phyloP scores from a whole-genome alignment of 257 asterid genomes.

The Scutellaria minor region DNA sequence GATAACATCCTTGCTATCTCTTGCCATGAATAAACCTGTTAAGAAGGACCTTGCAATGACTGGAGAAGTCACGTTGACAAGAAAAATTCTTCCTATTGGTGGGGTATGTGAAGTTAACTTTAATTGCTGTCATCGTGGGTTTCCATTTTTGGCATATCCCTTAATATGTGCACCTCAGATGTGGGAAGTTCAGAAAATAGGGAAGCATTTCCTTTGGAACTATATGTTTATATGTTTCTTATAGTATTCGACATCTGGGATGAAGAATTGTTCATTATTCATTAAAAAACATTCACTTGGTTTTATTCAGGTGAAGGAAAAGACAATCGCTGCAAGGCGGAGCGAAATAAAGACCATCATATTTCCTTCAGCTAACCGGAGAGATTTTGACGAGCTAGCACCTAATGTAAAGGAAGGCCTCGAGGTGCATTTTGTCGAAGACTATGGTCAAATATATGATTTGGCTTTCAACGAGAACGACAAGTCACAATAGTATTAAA shows the following conservation, averaged over 20 bases:
- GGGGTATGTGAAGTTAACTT: conserved; percentile 69
- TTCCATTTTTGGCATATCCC: neutral
- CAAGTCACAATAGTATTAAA: conserved; percentile 17
- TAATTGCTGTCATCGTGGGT: neutral
- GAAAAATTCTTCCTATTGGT: conserved; percentile 95
- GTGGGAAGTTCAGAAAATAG: too few relatives aligned
- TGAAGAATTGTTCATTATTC: neutral
- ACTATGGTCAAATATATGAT: conserved; percentile 69
- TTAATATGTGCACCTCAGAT: neutral
- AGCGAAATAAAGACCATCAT: conserved; percentile 83
- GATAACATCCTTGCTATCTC: conserved; percentile 91
- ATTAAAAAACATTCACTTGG: neutral
- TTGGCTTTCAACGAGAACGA: conserved; percentile 59
- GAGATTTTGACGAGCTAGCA: conserved; percentile 96
- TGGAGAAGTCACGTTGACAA: conserved; percentile 88
- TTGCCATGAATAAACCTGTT: conserved; percentile 78
- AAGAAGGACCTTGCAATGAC: conserved; percentile 98
- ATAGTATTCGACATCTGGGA: neutral
- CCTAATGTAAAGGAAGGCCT: conserved; percentile 91
- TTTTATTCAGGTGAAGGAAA: conserved; percentile 78
- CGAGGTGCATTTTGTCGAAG: conserved; percentile 88
- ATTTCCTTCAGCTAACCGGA: conserved; percentile 91
- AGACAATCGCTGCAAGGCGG: conserved; percentile 96
- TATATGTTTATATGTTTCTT: neutral
- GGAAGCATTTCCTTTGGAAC: neutral